A percentile compares a stretch with the other conserved stretches of the same genome.
phyloP scores from a whole-genome alignment of 352 stramenopile species.

The Pythium periplocum region DNA sequence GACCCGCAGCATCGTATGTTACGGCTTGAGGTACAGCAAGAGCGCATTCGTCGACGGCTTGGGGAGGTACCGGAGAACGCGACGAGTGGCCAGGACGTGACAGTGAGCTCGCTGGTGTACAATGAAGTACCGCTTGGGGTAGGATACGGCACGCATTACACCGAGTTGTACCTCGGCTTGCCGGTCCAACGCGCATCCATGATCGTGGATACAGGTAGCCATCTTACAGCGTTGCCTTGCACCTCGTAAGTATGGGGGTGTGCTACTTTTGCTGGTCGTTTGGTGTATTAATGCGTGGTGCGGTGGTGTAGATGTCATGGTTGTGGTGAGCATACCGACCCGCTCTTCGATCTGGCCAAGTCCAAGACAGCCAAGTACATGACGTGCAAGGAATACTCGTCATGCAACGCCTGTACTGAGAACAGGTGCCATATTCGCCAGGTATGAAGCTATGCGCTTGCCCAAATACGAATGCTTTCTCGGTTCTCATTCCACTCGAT shows the following conservation, averaged over 20 bases:
- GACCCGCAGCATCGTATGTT: slow-evolving; percentile 9
- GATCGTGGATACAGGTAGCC: slow-evolving; percentile 81
- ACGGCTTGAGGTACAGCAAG: slow-evolving; percentile 31
- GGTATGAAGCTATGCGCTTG: slow-evolving; percentile 18
- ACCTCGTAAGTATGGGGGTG: slow-evolving; percentile 22
- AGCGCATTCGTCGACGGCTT: slow-evolving; percentile 39
- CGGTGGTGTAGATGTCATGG: slow-evolving; percentile 32
- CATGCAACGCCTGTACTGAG: slow-evolving; percentile 48
- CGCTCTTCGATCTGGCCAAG: slow-evolving; percentile 65
- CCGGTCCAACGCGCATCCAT: slow-evolving; percentile 78
- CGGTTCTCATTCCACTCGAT: too few species aligned
- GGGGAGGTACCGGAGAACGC: slow-evolving; percentile 9
- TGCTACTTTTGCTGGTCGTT: too few species aligned
- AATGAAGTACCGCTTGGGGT: slow-evolving; percentile 65
- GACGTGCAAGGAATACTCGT: slow-evolving; percentile 44
- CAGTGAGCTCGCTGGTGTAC: slow-evolving; percentile 29
- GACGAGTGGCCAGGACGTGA: slow-evolving; percentile 7
- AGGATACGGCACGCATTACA: slow-evolving; percentile 72
- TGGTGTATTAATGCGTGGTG: too few species aligned
- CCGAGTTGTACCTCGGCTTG: slow-evolving; percentile 76
- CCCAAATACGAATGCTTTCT: too few species aligned
- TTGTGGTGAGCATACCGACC: slow-evolving; percentile 73
- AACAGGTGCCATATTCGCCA: slow-evolving; percentile 72
- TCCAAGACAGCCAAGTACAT: slow-evolving; percentile 72
- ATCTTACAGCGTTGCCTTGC: slow-evolving; percentile 75